A percentile compares a stretch with the other conserved stretches of the same genome.
Conservation (phyloP, 2,329 filamentous ascomycete genomes). For the Coniosporium tulheliwenetii region DNA sequence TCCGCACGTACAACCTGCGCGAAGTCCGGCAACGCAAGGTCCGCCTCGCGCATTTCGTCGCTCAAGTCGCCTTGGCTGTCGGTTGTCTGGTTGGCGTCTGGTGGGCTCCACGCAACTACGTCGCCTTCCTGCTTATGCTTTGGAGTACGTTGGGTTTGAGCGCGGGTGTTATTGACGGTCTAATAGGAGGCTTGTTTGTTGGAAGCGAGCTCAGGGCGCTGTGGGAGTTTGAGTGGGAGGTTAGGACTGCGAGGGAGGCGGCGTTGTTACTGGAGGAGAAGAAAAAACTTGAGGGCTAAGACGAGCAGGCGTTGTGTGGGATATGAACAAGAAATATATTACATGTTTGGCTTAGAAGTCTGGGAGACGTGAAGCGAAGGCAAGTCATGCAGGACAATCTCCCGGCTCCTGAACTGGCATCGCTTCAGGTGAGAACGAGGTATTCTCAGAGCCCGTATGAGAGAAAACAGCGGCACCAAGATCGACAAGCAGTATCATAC, state of each 20-base stretch:
- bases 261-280: slow-evolving; percentile 1
- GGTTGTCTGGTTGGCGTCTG: slow-evolving; percentile 70
- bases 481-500: too few species aligned
- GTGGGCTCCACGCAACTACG: slow-evolving; percentile 65
- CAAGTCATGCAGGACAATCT: too few species aligned
- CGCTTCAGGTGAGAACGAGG: too few species aligned
- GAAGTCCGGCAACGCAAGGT: slow-evolving; percentile 57
- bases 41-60: slow-evolving; percentile 59
- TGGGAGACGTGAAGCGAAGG: too few species aligned
- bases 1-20: slow-evolving; percentile 50
- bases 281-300: not conserved
- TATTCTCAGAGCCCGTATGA: too few species aligned
- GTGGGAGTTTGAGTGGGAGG: slow-evolving; percentile 89
- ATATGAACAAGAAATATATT: too few species aligned
- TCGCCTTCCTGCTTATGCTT: slow-evolving; percentile 67
- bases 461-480: too few species aligned
- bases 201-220: slow-evolving; percentile 68
- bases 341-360: too few species aligned
- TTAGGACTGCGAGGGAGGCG: slow-evolving; percentile 45
- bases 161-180: slow-evolving; percentile 64
- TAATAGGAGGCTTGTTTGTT: slow-evolving; percentile 79
- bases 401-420: too few species aligned
- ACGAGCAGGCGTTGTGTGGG: not conserved
- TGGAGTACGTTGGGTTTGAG: slow-evolving; percentile 63
- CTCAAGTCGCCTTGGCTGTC: slow-evolving; percentile 49